phyloP scores from a whole-genome alignment of 2,329 filamentous ascomycete genomes.

The Penicillium sp. region DNA sequence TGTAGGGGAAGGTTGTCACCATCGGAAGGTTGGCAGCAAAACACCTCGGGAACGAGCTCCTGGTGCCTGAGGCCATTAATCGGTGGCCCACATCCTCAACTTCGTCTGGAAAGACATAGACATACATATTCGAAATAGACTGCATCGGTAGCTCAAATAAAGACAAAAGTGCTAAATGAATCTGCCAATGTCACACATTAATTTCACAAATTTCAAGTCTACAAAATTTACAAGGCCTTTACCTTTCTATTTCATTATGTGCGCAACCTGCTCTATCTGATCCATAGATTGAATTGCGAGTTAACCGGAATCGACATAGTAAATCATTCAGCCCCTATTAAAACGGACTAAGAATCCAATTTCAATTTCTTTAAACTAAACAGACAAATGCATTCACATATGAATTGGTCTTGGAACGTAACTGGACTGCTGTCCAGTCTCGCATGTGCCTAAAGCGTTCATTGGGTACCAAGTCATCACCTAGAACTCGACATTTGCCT shows the following conservation, averaged over 20 bases:
- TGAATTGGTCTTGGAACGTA: neutral
- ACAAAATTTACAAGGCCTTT: neutral
- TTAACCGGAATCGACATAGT: neutral
- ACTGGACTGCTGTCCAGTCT: neutral
- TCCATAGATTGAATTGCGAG: neutral
- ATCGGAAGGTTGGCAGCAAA: neutral
- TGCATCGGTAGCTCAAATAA: neutral
- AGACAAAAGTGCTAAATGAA: neutral
- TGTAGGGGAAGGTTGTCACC: neutral
- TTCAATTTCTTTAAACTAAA: too few relatives aligned
- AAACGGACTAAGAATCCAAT: neutral
- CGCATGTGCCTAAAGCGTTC: neutral
- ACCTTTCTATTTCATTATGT: neutral
- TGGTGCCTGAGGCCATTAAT: conserved; percentile 15
- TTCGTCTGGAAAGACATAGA: conserved; percentile 3
- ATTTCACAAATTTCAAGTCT: too few relatives aligned
- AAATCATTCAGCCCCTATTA: neutral
- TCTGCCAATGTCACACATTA: neutral
- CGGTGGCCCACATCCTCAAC: neutral
- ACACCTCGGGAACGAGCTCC: conserved; percentile 9
- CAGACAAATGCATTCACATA: too few relatives aligned
- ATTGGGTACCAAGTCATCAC: conserved; percentile 1
- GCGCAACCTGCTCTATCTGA: neutral
- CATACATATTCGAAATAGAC: too few relatives aligned
- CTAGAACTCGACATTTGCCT: neutral